Base-by-base conservation (phyloP, 805 yeast genomes). In the Candida argentea region DNA sequence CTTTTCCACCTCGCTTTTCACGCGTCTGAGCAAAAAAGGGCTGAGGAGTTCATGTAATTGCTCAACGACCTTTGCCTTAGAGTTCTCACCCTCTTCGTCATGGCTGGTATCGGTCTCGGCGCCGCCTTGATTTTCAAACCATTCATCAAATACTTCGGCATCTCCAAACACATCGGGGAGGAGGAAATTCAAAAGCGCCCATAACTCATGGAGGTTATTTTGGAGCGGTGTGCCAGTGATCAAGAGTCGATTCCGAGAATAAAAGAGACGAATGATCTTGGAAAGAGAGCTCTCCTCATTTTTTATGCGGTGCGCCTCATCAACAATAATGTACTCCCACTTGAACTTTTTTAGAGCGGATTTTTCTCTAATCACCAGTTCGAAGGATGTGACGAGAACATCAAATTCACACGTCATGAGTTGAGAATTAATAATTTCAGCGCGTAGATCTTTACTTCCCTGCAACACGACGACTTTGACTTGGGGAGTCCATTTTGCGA, bases 221-320 rank as follows among this genome's bases (percentile, higher is more conserved):
- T 89, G 98, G 29, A 89, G 57, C 0, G 98, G 98, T 0, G 98
- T 89, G 39, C 98, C 98, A 0, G 98, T 89, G 35, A 89, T 86
- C 33, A 89, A 60, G 25, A 89, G 57, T 35, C 98, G 65, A 50
- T 84, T 84, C 33, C 76, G 73, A 11, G 95, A 84, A 48, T 82
- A 81, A 48, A 89, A 86, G 15, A 86, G 54, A 38, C 97, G 71
- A 34, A 91, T 87, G 38, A 91, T 87, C 53, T 89, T 96, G 2
- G 96, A 85, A 28, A 89, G 62, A 21, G 91, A 77, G 39, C 93
- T 78, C 46, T 84, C 93, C 48, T 91, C 97, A 50, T 91, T 91
- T 49, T 89, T 89, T 50, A 89, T 89, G 50, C 97, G 73, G 53
- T 89, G 98, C 3, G 97, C 97, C 55, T 87, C 96, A 58, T 89